Percentiles rank a stretch among this genome's conserved stretches.
Evolutionary conservation across 208 protist species (phyloP).

Genomic region (Crithidia fasciculata): DNA sequence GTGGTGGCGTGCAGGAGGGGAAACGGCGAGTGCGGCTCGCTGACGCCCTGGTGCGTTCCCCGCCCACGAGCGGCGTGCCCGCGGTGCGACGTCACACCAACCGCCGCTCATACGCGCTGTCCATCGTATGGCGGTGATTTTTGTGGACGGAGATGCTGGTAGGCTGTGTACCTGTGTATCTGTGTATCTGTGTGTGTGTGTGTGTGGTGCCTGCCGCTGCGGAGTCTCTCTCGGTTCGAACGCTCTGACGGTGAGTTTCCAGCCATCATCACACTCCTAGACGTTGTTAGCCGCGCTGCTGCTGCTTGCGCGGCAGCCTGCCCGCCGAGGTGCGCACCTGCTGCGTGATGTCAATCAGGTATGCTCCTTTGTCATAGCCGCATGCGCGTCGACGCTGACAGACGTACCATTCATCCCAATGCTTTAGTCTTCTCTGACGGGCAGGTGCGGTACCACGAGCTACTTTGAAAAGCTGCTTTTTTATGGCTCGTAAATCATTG

Average conservation of each 20-base stretch:
- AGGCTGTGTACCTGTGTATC: neutral
- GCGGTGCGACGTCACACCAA: constrained; percentile 28
- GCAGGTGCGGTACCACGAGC: neutral
- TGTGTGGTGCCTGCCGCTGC: neutral
- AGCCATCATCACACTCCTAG: constrained; percentile 24
- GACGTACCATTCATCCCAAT: constrained; percentile 39
- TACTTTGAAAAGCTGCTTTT: too few species aligned
- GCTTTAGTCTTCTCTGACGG: constrained; percentile 25
- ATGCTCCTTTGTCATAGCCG: constrained; percentile 41
- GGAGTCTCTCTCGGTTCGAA: constrained; percentile 19
- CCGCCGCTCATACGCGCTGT: constrained; percentile 24
- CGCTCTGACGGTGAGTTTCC: constrained; percentile 9
- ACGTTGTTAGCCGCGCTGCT: neutral
- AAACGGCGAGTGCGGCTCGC: too few species aligned
- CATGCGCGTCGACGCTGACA: constrained; percentile 17
- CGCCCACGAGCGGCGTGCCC: neutral
- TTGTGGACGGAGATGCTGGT: constrained; percentile 27
- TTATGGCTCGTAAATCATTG: too few species aligned
- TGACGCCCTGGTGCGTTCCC: too few species aligned
- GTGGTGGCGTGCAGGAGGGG: too few species aligned
- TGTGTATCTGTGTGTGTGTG: neutral
- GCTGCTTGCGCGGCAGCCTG: neutral
- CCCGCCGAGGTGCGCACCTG: neutral
- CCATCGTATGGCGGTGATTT: constrained; percentile 33
- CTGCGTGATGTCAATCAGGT: constrained; percentile 34